Conservation (phyloP, 2,329 filamentous ascomycete species). For the Aspergillus spinulosporus region DNA sequence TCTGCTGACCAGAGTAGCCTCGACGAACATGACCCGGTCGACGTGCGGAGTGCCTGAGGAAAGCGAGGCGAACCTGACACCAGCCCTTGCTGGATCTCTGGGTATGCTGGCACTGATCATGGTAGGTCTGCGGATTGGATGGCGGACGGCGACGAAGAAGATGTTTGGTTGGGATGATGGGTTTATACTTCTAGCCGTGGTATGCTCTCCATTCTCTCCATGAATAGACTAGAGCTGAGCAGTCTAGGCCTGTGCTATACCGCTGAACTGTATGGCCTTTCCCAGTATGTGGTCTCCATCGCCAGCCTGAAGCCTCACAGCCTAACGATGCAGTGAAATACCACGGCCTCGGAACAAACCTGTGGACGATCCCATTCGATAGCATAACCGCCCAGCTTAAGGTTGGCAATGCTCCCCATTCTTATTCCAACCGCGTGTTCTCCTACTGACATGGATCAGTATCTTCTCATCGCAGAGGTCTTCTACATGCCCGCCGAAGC, state of each 20-base stretch:
- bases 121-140: conserved; percentile 9
- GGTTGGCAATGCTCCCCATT: background rate
- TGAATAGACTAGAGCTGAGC: too few species aligned
- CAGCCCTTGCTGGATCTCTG: conserved; percentile 12
- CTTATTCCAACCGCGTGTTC: too few species aligned
- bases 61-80: conserved; percentile 7
- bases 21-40: conserved; percentile 12
- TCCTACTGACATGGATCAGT: too few species aligned
- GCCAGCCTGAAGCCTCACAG: too few species aligned
- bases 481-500: conserved; percentile 52
- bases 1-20: background rate
- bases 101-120: conserved; percentile 18
- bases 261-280: conserved; percentile 11
- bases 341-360: conserved; percentile 18
- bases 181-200: conserved; percentile 14
- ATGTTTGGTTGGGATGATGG: conserved; percentile 17
- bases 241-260: conserved; percentile 8
- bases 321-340: conserved; percentile 12
- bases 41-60: conserved; percentile 14
- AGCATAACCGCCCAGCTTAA: conserved; percentile 16
- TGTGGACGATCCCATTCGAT: conserved; percentile 19
- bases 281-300: conserved; percentile 3
- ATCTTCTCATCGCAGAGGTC: conserved; percentile 30
- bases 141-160: conserved; percentile 13
- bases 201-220: background rate